A percentile compares a stretch with the other conserved stretches of the same genome.
Conservation (phyloP, 23 red algal genomes). For the Gracilaria caudata region DNA sequence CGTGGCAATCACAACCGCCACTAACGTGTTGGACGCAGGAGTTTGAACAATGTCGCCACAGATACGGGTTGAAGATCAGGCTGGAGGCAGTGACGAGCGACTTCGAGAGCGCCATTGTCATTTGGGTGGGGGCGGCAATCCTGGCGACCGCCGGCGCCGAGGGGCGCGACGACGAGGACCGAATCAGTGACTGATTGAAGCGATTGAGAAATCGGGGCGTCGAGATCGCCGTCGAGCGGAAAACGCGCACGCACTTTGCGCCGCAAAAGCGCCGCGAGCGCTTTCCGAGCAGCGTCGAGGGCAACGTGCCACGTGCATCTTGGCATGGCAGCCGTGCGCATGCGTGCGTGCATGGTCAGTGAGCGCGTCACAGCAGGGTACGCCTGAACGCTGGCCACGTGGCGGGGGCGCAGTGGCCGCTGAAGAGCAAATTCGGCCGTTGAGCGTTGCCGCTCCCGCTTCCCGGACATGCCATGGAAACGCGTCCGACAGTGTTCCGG, state of each 20-base stretch:
- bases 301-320: no score
- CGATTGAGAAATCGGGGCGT: no score
- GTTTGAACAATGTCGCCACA: neutral
- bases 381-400: neutral
- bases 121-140: neutral
- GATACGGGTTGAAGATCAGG: neutral
- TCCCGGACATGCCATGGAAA: neutral
- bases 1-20: neutral
- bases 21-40: neutral
- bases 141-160: neutral
- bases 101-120: neutral
- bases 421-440: neutral
- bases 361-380: neutral
- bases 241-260: neutral
- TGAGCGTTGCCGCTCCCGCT: neutral
- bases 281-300: neutral
- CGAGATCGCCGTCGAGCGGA: neutral
- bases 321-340: neutral
- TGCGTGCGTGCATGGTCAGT: neutral
- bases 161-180: constrained; percentile 11
- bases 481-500: no score
- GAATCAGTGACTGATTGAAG: neutral
- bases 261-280: neutral
- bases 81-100: neutral
- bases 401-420: neutral